A percentile compares a stretch with the other conserved stretches of the same genome.
These are phyloP conservation scores for Singerocomus rubriflavus DNA, from an alignment of 1,284 basidiomycete genomes.

Conservation along the genomic window DNA sequence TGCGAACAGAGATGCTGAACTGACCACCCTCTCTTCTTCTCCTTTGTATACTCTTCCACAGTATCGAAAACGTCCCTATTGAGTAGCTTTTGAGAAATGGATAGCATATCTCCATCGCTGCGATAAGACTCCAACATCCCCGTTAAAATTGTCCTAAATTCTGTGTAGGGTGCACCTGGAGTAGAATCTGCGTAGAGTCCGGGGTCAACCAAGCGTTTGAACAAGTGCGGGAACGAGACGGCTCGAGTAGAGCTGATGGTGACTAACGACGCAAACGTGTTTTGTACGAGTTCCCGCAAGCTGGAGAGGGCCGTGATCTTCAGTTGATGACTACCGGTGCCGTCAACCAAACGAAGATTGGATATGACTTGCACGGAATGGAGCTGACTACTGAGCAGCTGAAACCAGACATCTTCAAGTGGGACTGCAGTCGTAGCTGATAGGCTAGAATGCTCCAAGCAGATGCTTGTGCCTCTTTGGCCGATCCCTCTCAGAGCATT, in stretches of 20 bases:
- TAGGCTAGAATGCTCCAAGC: conserved; percentile 59
- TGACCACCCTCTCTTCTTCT: conserved; percentile 54
- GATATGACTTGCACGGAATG: conserved; percentile 74
- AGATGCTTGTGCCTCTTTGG: conserved; percentile 63
- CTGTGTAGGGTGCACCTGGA: conserved; percentile 76
- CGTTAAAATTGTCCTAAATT: conserved; percentile 87
- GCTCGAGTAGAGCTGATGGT: conserved; percentile 79
- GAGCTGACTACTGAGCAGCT: conserved; percentile 78
- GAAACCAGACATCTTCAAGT: conserved; percentile 90
- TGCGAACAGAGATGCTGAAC: conserved; percentile 42
- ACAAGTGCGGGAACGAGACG: conserved; percentile 87
- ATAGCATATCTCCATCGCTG: conserved; percentile 87
- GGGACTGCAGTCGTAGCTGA: conserved; percentile 44
- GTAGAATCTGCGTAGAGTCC: conserved; percentile 44
- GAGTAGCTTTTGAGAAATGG: conserved; percentile 81
- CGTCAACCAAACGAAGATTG: conserved; percentile 22
- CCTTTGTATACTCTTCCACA: conserved; percentile 53
- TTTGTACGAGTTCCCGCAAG: conserved; percentile 77
- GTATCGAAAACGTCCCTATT: conserved; percentile 81
- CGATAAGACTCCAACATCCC: conserved; percentile 95
- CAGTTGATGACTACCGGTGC: conserved; percentile 12
- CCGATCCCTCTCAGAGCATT: conserved; percentile 53
- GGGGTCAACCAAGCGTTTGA: conserved; percentile 85
- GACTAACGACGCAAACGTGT: conserved; percentile 82
- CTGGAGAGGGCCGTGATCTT: conserved; percentile 40